Percentiles rank a stretch among this genome's conserved stretches.
These are phyloP conservation scores for Tardiomyces blankii DNA, from an alignment of 1,139 yeast species.

Conservation along the genomic window DNA sequence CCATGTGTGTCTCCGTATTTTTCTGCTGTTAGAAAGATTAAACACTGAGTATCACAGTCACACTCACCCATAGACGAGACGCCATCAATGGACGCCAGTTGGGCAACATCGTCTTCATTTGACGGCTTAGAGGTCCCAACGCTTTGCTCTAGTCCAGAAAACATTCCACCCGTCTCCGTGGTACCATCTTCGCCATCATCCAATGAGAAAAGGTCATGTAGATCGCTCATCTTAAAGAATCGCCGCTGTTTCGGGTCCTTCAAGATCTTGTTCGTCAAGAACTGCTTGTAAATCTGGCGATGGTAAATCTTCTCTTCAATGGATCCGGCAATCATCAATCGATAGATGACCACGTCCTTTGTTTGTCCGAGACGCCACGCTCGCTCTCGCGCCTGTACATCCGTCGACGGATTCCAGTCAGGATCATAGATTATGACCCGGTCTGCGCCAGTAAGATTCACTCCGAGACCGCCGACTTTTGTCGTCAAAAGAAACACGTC, in stretches of 20 bases:
- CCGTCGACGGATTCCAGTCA: conserved; percentile 98
- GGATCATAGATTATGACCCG: conserved; percentile 92
- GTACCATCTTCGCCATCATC: conserved; percentile 61
- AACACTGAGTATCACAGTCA: conserved; percentile 23
- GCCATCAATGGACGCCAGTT: conserved; percentile 45
- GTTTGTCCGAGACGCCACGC: conserved; percentile 98
- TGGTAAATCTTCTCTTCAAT: conserved; percentile 96
- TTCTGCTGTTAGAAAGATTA: conserved; percentile 35
- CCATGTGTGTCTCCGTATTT: conserved; percentile 26
- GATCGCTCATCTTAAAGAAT: conserved; percentile 83
- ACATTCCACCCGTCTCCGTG: conserved; percentile 53
- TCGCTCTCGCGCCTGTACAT: conserved; percentile 90
- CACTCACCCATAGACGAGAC: conserved; percentile 14
- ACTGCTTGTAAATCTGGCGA: conserved; percentile 91
- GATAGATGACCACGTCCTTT: conserved; percentile 81
- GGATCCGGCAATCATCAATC: conserved; percentile 89
- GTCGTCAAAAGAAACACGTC: conserved; percentile 77
- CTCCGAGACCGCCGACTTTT: conserved; percentile 92
- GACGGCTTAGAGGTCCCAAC: conserved; percentile 20
- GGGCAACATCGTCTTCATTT: conserved; percentile 37
- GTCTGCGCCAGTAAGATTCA: conserved; percentile 90
- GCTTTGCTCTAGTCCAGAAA: conserved; percentile 23
- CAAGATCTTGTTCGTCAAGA: conserved; percentile 81
- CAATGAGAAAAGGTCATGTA: conserved; percentile 78
- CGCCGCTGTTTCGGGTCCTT: conserved; percentile 93